These are phyloP conservation scores for Filobasidium wieringae DNA, from an alignment of 768 basidiomycete genomes.

Conservation along the genomic window DNA sequence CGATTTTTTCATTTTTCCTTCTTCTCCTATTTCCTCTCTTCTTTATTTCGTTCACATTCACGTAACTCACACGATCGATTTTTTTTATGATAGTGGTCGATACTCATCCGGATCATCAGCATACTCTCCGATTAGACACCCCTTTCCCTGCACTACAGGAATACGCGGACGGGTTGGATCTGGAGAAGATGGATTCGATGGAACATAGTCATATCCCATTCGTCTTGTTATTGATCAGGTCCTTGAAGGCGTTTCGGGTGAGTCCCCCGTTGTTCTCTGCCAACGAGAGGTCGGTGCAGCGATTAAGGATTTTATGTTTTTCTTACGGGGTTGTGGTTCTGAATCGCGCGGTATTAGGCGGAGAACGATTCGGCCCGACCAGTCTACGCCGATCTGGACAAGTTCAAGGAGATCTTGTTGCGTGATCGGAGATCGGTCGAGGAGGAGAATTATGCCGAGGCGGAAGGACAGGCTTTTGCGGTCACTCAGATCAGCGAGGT, in stretches of 20 bases:
- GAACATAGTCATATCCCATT: conserved; percentile 86
- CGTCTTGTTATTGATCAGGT: conserved; percentile 73
- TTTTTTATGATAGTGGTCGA: conserved; percentile 56
- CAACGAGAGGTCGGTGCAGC: not conserved
- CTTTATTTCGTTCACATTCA: not conserved
- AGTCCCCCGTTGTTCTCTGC: not conserved
- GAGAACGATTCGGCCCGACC: conserved; percentile 58
- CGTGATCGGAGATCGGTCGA: conserved; percentile 61
- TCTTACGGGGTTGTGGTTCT: not conserved
- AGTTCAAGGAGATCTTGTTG: conserved; percentile 60
- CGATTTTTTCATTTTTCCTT: conserved; percentile 26
- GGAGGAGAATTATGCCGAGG: conserved; percentile 97
- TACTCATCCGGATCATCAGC: conserved; percentile 61
- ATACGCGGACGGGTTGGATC: conserved; percentile 59
- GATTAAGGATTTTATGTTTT: conserved; percentile 14
- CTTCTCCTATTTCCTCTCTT: no score
- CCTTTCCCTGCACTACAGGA: conserved; percentile 73
- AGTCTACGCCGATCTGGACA: conserved; percentile 55
- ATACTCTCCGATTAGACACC: conserved; percentile 65
- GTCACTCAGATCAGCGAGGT: conserved; percentile 53
- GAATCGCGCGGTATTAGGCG: not conserved
- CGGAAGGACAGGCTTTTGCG: conserved; percentile 73
- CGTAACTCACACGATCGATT: not conserved
- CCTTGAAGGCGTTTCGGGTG: conserved; percentile 68
- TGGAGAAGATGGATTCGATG: conserved; percentile 69